Evolutionary conservation across 805 yeast species (phyloP).

Genomic region (Suhomyces sp.): DNA sequence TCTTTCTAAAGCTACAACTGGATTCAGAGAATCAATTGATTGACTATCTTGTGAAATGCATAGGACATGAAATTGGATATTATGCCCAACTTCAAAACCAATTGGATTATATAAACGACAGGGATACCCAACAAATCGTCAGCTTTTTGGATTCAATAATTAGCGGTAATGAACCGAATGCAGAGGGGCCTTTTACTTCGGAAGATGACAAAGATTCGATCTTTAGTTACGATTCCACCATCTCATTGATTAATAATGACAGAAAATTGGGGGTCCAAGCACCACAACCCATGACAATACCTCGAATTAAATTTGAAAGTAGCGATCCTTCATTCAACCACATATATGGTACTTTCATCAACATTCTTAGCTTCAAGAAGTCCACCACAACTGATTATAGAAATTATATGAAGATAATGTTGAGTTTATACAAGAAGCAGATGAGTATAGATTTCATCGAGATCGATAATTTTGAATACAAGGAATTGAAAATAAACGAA

Average conservation of each 20-base stretch:
- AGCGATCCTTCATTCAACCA: constrained; percentile 19
- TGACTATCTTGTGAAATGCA: constrained; percentile 19
- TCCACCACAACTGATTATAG: constrained; percentile 10
- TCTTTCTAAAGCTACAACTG: constrained; percentile 15
- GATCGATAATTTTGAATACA: constrained; percentile 15
- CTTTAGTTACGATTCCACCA: constrained; percentile 18
- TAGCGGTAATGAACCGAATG: constrained; percentile 6
- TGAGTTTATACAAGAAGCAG: constrained; percentile 21
- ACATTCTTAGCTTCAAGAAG: constrained; percentile 19
- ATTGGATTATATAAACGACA: constrained; percentile 15
- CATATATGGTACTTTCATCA: constrained; percentile 23
- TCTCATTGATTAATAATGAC: no score
- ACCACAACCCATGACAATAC: constrained; percentile 1
- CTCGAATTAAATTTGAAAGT: constrained; percentile 15
- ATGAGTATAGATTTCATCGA: constrained; percentile 18
- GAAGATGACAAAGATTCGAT: constrained; percentile 17
- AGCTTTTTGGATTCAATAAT: constrained; percentile 20
- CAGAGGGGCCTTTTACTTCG: not conserved
- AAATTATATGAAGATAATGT: constrained; percentile 21
- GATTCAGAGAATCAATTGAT: constrained; percentile 18
- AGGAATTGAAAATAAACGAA: constrained; percentile 17
- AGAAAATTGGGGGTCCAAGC: no score
- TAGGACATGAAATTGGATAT: constrained; percentile 17
- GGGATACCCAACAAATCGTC: constrained; percentile 23
- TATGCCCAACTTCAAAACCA: constrained; percentile 16